Base-by-base conservation (phyloP, 768 basidiomycete species). In the Naganishia randhawae region DNA sequence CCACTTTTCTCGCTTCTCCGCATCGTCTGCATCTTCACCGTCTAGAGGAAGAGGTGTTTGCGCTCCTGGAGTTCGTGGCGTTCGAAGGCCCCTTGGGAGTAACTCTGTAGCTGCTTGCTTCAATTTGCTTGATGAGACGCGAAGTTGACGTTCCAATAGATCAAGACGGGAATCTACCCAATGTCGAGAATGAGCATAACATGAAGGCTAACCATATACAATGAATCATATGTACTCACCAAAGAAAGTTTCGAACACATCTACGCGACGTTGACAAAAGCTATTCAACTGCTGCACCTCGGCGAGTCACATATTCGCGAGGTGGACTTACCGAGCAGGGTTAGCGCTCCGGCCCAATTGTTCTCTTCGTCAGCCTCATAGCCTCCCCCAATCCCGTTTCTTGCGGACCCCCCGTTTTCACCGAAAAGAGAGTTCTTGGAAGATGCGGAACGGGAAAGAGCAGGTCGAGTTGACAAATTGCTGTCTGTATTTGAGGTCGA, bases 171-270 rank as follows among this genome's bases (percentile, higher is more conserved):
- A 92, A 81, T 97, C 92, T 77, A 13, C 16, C 50, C 22, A 61
- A 48, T 50, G 51, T n/a, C n/a, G n/a, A n/a, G 8, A 16, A 25
- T 41, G 22, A 61, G 35, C 31, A 16, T 3, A 8, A 19, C 32
- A 29, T 13, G 50, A 37, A 50, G 17, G 31, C 14, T 50, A 14
- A 62, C 27, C 13, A 14, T n/a, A 11, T 48, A 7, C 39, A 42
- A 2, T 29, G 8, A 27, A 33, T 61, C 42, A 17, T 31, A 51
- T 17, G 35, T 27, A 48, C 73, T 39, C 42, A 77, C 76, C 78
- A 77, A 93, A 95, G 76, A 89, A 96, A 0, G 93, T 96, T 81
- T 96, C 93, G 78, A 93, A 83, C 10, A 93, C 95, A 80, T 96
- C 93, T 94, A 39, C 29, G 25, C n/a, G n/a, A n/a, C n/a, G n/a